These are phyloP conservation scores for Entoloma clypeatum DNA, from an alignment of 1,284 basidiomycete species.

Conservation along the genomic window DNA sequence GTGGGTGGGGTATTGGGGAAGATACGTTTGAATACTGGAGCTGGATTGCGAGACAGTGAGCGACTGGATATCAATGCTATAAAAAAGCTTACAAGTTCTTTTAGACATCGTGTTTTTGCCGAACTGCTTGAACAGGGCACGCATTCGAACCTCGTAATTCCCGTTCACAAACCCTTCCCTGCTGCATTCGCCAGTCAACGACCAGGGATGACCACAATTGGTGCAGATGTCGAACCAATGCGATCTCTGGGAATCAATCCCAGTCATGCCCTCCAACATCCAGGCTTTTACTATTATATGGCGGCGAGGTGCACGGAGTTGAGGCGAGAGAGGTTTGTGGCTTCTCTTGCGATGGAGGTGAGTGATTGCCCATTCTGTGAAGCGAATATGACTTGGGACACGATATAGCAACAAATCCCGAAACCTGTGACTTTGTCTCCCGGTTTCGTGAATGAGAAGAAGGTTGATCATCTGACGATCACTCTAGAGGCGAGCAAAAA, in stretches of 20 bases:
- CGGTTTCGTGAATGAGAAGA: slow-evolving; percentile 81
- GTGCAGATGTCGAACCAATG: slow-evolving; percentile 50
- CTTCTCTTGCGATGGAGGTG: slow-evolving; percentile 58
- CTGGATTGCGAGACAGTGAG: slow-evolving; percentile 90
- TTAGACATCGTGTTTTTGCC: slow-evolving; percentile 80
- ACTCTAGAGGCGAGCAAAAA: slow-evolving; percentile 68
- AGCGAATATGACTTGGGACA: neutral
- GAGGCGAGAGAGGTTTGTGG: slow-evolving; percentile 64
- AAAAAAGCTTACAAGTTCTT: slow-evolving; percentile 1
- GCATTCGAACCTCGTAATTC: slow-evolving; percentile 63
- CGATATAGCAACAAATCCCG: slow-evolving; percentile 22
- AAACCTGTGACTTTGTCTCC: slow-evolving; percentile 40
- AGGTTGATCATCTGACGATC: slow-evolving; percentile 80
- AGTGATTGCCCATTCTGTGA: slow-evolving; percentile 15
- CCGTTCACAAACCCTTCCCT: slow-evolving; percentile 46
- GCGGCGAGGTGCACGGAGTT: slow-evolving; percentile 81
- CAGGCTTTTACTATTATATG: slow-evolving; percentile 88
- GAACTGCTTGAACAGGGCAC: slow-evolving; percentile 85
- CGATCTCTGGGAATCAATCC: slow-evolving; percentile 64
- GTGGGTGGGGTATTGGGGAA: slow-evolving; percentile 96
- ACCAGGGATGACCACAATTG: slow-evolving; percentile 26
- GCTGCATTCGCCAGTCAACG: slow-evolving; percentile 23
- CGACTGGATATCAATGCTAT: slow-evolving; percentile 19
- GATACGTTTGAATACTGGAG: slow-evolving; percentile 97
- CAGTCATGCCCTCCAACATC: slow-evolving; percentile 75